Percentiles rank a stretch among this genome's conserved stretches.
Conservation (phyloP, 371 early-diverging fungal species). For the Mortierella sp. region DNA sequence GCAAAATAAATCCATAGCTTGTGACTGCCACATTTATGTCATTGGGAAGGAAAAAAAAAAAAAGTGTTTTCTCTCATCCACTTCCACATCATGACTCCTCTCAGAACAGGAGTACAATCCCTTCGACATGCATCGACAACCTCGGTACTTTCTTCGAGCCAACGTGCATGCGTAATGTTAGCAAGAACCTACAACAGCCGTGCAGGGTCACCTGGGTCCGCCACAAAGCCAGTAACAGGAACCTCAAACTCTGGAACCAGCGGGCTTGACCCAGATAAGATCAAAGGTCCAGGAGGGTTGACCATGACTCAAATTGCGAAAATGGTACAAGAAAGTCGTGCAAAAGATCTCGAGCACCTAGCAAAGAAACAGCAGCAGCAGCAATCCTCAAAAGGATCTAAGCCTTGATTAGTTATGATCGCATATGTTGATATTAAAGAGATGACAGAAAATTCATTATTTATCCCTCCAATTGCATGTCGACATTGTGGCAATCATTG, state of each 20-base stretch:
- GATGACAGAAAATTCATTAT: not conserved
- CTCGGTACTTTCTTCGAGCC: not conserved
- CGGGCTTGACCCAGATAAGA: conserved; percentile 44
- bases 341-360: conserved; percentile 33
- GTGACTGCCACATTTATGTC: conserved; percentile 2
- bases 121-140: not conserved
- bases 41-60: no score
- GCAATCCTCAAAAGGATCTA: not conserved
- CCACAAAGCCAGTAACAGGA: not conserved
- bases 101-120: not conserved
- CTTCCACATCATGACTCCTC: not conserved
- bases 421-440: not conserved
- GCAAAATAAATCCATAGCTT: not conserved
- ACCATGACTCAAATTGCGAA: conserved; percentile 53
- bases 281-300: conserved; percentile 52
- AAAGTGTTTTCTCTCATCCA: not conserved
- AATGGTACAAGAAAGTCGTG: conserved; percentile 39
- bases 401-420: not conserved
- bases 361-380: conserved; percentile 21
- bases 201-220: not conserved
- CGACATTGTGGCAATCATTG: no score
- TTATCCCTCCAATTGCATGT: no score
- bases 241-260: not conserved
- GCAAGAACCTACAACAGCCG: conserved; percentile 17
- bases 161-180: not conserved